Evolutionary conservation across 2,329 filamentous ascomycete species (phyloP).

Genomic region (Claviceps cyperi): DNA sequence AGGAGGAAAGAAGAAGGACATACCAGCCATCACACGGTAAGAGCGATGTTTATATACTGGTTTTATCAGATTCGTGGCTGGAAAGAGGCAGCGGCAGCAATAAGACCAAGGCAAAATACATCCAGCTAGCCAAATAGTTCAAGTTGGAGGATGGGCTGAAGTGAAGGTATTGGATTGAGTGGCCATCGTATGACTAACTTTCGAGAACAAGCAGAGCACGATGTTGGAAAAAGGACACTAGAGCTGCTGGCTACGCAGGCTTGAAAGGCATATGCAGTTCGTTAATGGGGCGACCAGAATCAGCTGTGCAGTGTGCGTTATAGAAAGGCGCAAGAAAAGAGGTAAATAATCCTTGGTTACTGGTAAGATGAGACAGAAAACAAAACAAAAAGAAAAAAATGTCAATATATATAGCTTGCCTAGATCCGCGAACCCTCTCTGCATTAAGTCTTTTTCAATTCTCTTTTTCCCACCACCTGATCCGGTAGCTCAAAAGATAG

Average conservation of each 20-base stretch:
- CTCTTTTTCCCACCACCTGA: too few species aligned
- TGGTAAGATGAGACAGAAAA: not conserved
- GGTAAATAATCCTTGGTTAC: too few species aligned
- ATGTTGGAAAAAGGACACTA: too few species aligned
- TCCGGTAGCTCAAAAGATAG: too few species aligned
- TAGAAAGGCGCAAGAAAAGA: too few species aligned
- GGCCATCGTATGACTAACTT: too few species aligned
- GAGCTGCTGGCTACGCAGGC: too few species aligned
- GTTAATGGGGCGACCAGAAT: too few species aligned
- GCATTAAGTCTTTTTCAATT: not conserved
- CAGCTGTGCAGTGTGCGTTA: too few species aligned
- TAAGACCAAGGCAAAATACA: not conserved
- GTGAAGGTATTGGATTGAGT: too few species aligned
- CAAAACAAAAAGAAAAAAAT: not conserved
- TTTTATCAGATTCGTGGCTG: not conserved
- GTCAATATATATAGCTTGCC: not conserved
- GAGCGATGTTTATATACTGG: not conserved
- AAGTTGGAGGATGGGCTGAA: not conserved
- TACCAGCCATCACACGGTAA: not conserved
- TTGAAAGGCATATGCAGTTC: too few species aligned
- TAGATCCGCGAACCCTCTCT: not conserved
- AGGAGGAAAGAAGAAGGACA: not conserved
- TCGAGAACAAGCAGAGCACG: too few species aligned
- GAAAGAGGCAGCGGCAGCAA: not conserved
- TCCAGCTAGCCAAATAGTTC: not conserved